Conservation (phyloP, 2,329 filamentous ascomycete species). For the Trichoderma oligosporum region DNA sequence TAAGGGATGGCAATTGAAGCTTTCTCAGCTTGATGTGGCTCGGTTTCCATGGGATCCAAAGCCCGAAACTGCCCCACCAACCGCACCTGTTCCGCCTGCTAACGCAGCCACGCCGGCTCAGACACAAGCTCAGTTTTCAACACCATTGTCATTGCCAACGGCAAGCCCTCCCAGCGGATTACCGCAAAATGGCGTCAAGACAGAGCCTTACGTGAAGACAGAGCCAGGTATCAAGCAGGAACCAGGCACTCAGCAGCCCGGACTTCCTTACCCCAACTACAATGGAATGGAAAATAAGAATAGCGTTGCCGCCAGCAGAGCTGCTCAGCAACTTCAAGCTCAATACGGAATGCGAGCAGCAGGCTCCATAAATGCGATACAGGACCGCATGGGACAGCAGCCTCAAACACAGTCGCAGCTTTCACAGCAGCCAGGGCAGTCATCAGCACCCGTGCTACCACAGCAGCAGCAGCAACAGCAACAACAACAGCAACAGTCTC, state of each 20-base stretch:
- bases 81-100: conserved; percentile 34
- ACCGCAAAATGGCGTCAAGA: conserved; percentile 39
- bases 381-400: conserved; percentile 39
- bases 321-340: conserved; percentile 53
- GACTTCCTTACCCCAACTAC: conserved; percentile 34
- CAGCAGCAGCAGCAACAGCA: conserved; percentile 27
- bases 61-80: conserved; percentile 53
- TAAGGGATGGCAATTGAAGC: conserved; percentile 91
- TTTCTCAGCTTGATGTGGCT: conserved; percentile 79
- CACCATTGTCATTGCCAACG: conserved; percentile 32
- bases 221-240: conserved; percentile 48
- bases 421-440: conserved; percentile 28
- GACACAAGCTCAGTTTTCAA: conserved; percentile 32
- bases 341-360: conserved; percentile 62
- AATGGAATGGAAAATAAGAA: conserved; percentile 34
- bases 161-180: conserved; percentile 30
- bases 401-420: conserved; percentile 28
- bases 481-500: conserved; percentile 28
- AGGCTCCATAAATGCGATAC: conserved; percentile 62
- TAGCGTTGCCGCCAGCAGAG: conserved; percentile 50
- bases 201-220: conserved; percentile 47
- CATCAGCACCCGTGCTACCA: conserved; percentile 24
- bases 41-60: conserved; percentile 94
- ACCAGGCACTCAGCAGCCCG: conserved; percentile 35
- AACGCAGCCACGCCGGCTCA: conserved; percentile 27